Base-by-base conservation (phyloP, 768 basidiomycete species). In the Leccinum sublutescens region DNA sequence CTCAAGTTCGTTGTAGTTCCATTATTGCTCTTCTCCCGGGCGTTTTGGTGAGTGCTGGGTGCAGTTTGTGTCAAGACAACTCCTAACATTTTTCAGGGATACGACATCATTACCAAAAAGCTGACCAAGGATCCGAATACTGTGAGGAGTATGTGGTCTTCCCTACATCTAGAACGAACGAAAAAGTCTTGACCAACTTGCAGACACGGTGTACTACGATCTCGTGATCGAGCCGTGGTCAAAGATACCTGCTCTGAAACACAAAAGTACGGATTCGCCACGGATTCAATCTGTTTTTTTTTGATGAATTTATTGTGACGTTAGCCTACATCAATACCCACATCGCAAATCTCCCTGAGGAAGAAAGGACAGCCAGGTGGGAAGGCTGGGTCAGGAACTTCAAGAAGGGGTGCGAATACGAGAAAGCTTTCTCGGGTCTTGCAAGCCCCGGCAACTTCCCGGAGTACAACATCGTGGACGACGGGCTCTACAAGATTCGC, bases 21-120 rank as follows among this genome's bases (percentile, higher is more conserved):
- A 57, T 58, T 2, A 58, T 59, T 17, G n/a, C 50, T 17, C 40
- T 59, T 25, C 19, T 51, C 5, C 58, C 58, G 27, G 58, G 58
- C 2, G 58, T 59, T 40, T 25, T 59, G 56, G 58, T 59, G 25
- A 43, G 58, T 45, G 4, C 4, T 5, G n/a, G 14, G 21, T 27
- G 5, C 9, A 1, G 17, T 45, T 34, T 33, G 8, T 27, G 1
- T 25, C 14, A n/a, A 34, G 17, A 21, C 9, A 19, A 11, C 7
- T 33, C 5, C 31, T 2, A 3, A 59, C 31, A 17, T 19, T 1
- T 45, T 27, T 34, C 48, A 59, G 58, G 58, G 57, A 51, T 59
- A 59, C 31, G 1, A 51, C 23, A 2, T 5, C 5, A 59, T 59
- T 12, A 50, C 49, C 19, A 50, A 15, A 6, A 15, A 3, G 31